Evolutionary conservation across 1,284 basidiomycete species (phyloP).

Genomic region (Afroboletus lepidellus): DNA sequence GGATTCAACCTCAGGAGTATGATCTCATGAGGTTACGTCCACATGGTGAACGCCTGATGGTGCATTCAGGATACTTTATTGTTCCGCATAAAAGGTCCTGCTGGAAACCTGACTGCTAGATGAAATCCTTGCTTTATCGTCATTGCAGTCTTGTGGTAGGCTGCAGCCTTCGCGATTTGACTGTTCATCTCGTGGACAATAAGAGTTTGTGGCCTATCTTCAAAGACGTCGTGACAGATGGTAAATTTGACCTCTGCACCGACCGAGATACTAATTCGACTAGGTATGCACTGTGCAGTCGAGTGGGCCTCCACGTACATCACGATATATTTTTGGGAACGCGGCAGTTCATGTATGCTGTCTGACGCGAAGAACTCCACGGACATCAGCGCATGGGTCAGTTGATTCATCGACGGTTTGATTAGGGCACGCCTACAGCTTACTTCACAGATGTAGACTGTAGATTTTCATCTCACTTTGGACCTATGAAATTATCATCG

Average conservation of each 20-base stretch:
- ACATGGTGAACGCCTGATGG: not conserved
- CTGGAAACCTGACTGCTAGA: too few relatives aligned
- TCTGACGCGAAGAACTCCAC: conserved; percentile 11
- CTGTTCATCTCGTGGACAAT: conserved; percentile 42
- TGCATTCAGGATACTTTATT: not conserved
- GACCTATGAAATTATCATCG: conserved; percentile 26
- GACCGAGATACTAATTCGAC: not conserved
- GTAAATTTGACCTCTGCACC: conserved; percentile 15
- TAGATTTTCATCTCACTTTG: conserved; percentile 19
- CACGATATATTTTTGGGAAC: conserved; percentile 29
- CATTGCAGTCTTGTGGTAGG: not conserved
- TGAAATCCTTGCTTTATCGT: too few relatives aligned
- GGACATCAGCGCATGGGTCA: conserved; percentile 26
- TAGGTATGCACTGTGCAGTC: conserved; percentile 31
- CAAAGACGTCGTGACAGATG: conserved; percentile 63
- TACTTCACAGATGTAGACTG: conserved; percentile 22
- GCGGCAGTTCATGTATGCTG: conserved; percentile 18
- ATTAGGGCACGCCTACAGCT: conserved; percentile 23
- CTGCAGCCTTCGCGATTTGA: conserved; percentile 61
- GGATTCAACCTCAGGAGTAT: not conserved
- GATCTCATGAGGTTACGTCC: not conserved
- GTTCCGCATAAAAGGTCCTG: not conserved
- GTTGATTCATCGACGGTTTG: not conserved
- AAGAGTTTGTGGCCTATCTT: conserved; percentile 60
- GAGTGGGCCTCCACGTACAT: conserved; percentile 17